Conservation (phyloP, 148 eudicot species). For the Drosera capensis region DNA sequence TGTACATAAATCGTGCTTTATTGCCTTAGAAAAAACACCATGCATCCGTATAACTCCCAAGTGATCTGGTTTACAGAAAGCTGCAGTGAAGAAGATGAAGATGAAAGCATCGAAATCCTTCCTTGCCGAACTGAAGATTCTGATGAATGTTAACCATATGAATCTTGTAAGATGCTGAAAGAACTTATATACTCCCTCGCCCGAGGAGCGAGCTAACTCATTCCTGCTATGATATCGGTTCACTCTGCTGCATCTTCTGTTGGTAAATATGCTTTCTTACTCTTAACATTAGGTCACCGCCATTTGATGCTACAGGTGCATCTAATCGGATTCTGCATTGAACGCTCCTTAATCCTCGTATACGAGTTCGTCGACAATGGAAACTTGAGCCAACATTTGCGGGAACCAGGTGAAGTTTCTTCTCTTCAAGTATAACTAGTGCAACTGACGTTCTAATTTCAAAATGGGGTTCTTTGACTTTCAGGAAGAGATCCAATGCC, state of each 20-base stretch:
- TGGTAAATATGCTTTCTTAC: neutral
- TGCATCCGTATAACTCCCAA: neutral
- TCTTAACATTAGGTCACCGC: neutral
- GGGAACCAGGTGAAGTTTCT: slow-evolving; percentile 24
- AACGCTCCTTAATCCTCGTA: slow-evolving; percentile 44
- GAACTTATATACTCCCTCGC: neutral
- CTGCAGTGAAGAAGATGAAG: slow-evolving; percentile 46
- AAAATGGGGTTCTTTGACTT: slow-evolving; percentile 1
- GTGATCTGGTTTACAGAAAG: slow-evolving; percentile 26
- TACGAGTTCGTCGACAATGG: slow-evolving; percentile 60
- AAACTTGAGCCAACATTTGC: slow-evolving; percentile 51
- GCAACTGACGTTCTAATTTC: no score
- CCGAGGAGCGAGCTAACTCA: neutral
- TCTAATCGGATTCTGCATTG: slow-evolving; percentile 53
- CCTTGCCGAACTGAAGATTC: slow-evolving; percentile 43
- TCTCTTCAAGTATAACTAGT: neutral
- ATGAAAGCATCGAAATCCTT: slow-evolving; percentile 36
- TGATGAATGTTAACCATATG: slow-evolving; percentile 45
- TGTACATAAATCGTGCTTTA: neutral
- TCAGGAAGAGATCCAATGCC: slow-evolving; percentile 35
- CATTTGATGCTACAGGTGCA: slow-evolving; percentile 30
- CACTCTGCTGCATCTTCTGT: neutral
- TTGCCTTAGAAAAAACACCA: neutral
- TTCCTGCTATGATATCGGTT: no score
- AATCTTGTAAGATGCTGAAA: slow-evolving; percentile 23